Evolutionary conservation across 345 rosid genomes (phyloP).

Genomic region (Orychophragmus violaceus): DNA sequence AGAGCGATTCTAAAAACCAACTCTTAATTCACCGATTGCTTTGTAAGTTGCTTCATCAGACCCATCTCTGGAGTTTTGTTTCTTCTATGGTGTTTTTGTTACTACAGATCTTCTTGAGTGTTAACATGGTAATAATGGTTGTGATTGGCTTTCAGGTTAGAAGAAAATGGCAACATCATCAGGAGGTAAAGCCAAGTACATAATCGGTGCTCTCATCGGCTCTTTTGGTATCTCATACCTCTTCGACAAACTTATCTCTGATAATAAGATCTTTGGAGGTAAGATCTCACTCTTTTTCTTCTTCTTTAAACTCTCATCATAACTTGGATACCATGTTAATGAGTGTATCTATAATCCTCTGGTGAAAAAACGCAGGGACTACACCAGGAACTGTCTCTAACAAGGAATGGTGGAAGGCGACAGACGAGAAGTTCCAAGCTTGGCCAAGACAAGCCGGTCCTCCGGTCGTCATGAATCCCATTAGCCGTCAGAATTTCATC

Average conservation of each 20-base stretch:
- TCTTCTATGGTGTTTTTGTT: background rate
- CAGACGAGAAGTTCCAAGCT: conserved; percentile 83
- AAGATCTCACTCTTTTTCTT: background rate
- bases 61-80: background rate
- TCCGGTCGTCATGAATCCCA: conserved; percentile 93
- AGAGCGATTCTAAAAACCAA: background rate
- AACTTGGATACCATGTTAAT: background rate
- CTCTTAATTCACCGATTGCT: background rate
- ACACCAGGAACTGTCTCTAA: conserved; percentile 62
- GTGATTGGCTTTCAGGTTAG: background rate
- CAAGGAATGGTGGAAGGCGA: conserved; percentile 83
- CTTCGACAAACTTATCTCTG: conserved; percentile 48
- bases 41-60: background rate
- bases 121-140: background rate
- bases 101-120: background rate
- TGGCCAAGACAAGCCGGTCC: conserved; percentile 99
- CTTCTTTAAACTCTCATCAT: background rate
- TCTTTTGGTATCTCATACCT: conserved; percentile 60
- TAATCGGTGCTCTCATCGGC: conserved; percentile 49
- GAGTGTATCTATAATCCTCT: background rate
- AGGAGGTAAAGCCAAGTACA: conserved; percentile 41
- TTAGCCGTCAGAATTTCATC: conserved; percentile 86
- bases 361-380: conserved; percentile 42
- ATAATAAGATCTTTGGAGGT: conserved; percentile 84
- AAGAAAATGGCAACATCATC: conserved; percentile 27